phyloP scores from a whole-genome alignment of 2,329 filamentous ascomycete genomes.

The Epichloe gansuensis region DNA sequence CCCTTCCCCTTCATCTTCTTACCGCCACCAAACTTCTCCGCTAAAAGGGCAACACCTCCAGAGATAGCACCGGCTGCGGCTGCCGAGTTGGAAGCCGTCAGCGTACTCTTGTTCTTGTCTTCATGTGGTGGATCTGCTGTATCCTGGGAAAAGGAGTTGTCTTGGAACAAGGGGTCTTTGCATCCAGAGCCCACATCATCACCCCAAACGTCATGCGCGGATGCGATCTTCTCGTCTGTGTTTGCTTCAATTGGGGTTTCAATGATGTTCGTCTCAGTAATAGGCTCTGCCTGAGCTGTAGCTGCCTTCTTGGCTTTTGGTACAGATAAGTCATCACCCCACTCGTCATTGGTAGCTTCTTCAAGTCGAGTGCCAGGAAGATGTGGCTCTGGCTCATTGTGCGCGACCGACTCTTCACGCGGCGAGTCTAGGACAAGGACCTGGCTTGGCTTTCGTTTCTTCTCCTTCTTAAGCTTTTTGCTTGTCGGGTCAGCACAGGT shows the following conservation, averaged over 20 bases:
- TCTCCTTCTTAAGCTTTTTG: constrained; percentile 18
- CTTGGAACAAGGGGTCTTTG: neutral
- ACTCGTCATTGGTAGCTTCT: constrained; percentile 3
- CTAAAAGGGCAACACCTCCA: constrained; percentile 23
- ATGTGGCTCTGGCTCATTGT: neutral
- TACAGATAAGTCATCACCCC: constrained; percentile 5
- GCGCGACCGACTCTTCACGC: neutral
- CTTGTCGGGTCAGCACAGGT: neutral
- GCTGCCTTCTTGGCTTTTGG: constrained; percentile 11
- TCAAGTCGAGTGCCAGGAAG: neutral
- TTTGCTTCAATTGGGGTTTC: neutral
- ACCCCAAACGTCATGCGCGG: neutral
- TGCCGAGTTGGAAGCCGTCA: constrained; percentile 15
- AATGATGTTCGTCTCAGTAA: neutral
- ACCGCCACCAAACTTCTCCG: constrained; percentile 22
- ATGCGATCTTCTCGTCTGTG: neutral
- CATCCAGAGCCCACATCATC: neutral
- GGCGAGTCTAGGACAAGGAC: constrained; percentile 3
- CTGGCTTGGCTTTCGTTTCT: constrained; percentile 16
- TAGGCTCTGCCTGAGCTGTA: constrained; percentile 1
- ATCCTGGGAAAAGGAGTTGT: neutral
- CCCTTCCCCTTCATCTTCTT: constrained; percentile 13
- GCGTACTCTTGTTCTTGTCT: neutral
- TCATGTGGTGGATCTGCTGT: neutral
- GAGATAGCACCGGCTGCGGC: constrained; percentile 8